phyloP scores from a whole-genome alignment of 2,329 filamentous ascomycete genomes.

The Microdochium paspali region DNA sequence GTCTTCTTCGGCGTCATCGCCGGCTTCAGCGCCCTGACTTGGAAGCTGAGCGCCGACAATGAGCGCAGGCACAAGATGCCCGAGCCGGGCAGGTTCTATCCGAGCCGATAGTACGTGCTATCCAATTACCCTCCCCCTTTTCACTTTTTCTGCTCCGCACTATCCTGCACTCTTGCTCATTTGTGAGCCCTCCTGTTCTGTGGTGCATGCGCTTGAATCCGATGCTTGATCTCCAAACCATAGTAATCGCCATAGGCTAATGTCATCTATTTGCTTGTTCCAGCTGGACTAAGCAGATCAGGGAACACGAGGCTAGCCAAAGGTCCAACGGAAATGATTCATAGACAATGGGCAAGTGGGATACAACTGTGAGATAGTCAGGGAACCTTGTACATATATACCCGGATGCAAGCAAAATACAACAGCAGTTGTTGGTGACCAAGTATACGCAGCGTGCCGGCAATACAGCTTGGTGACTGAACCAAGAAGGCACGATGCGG shows the following conservation, averaged over 20 bases:
- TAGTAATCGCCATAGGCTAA: too few relatives aligned
- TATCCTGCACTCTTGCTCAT: neutral
- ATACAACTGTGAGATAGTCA: neutral
- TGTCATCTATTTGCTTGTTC: too few relatives aligned
- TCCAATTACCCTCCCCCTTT: conserved; percentile 7
- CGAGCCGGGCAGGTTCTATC: conserved; percentile 69
- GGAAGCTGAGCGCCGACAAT: conserved; percentile 62
- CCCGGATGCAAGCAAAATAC: neutral
- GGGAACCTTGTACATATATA: neutral
- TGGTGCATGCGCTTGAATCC: too few relatives aligned
- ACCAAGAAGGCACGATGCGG: too few relatives aligned
- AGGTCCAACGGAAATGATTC: conserved; percentile 17
- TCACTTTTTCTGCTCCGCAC: neutral
- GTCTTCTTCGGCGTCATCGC: conserved; percentile 60
- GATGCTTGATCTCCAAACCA: too few relatives aligned
- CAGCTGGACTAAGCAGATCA: conserved; percentile 36
- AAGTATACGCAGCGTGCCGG: too few relatives aligned
- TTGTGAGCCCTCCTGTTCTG: too few relatives aligned
- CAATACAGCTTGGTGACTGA: too few relatives aligned
- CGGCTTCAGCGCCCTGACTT: conserved; percentile 57
- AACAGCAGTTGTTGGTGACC: too few relatives aligned
- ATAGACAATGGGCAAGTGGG: conserved; percentile 2
- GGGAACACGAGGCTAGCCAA: conserved; percentile 31
- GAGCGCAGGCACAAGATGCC: conserved; percentile 72
- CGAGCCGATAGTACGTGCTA: conserved; percentile 69